Evolutionary conservation across 78 protist species (phyloP).

Genomic region (Abeoforma whisleri): DNA sequence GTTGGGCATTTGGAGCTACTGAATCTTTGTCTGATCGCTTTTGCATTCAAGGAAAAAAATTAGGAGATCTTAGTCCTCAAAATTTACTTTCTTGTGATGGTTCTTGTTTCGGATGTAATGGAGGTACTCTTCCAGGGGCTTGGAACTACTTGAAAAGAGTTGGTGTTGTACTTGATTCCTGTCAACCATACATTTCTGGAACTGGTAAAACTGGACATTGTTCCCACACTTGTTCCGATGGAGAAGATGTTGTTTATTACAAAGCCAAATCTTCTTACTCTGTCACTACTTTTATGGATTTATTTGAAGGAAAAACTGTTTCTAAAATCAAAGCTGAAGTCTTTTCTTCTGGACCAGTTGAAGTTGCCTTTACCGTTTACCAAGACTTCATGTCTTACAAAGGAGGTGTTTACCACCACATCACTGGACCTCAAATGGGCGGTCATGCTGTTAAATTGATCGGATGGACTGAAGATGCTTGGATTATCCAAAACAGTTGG

Average conservation of each 20-base stretch:
- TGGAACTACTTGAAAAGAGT: constrained; percentile 32
- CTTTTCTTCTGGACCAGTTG: constrained; percentile 42
- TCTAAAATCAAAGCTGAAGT: constrained; percentile 35
- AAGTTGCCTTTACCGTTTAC: constrained; percentile 50
- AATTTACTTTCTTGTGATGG: constrained; percentile 45
- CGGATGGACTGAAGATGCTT: constrained; percentile 52
- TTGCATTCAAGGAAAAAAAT: constrained; percentile 45
- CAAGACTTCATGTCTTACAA: constrained; percentile 51
- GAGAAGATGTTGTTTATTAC: background rate
- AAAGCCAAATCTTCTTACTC: constrained; percentile 18
- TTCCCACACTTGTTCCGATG: background rate
- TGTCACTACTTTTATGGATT: background rate
- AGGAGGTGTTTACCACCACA: constrained; percentile 46
- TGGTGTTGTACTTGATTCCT: constrained; percentile 23
- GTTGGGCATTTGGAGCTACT: constrained; percentile 49
- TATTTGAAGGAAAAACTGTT: background rate
- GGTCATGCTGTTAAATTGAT: constrained; percentile 54
- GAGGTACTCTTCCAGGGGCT: constrained; percentile 42
- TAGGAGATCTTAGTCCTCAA: constrained; percentile 26
- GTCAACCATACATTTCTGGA: constrained; percentile 9
- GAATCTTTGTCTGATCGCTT: constrained; percentile 49
- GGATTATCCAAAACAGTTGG: constrained; percentile 56
- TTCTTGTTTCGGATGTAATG: constrained; percentile 46
- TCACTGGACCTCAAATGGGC: constrained; percentile 39
- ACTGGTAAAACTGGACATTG: background rate